Conservation (phyloP, 2,329 filamentous ascomycete species). For the Cytospora piceae region DNA sequence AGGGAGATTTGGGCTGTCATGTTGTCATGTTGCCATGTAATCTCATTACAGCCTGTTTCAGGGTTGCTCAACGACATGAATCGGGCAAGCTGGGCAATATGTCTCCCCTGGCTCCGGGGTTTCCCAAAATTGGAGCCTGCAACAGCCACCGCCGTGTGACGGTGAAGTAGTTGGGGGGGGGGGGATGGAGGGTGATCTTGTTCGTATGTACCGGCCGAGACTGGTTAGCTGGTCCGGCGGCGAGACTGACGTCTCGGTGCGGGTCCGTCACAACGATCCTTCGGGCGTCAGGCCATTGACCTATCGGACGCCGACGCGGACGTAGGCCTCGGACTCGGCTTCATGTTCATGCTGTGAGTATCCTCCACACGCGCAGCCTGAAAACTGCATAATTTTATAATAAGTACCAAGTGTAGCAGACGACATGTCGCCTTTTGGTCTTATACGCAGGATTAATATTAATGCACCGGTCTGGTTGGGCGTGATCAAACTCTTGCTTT, state of each 20-base stretch:
- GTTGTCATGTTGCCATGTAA: neutral
- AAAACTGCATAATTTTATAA: no score
- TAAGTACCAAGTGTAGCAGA: no score
- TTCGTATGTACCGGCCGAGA: slow-evolving; percentile 1
- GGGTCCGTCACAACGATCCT: neutral
- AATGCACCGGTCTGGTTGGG: no score
- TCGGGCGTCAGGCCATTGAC: neutral
- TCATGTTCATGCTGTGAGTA: neutral
- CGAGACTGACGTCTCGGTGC: neutral
- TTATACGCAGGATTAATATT: no score
- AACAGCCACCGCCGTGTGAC: neutral
- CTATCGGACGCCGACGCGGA: no score
- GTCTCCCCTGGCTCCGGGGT: no score
- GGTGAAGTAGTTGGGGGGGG: no score
- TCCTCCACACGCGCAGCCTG: no score
- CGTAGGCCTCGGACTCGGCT: neutral
- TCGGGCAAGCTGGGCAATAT: neutral
- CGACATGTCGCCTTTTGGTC: no score
- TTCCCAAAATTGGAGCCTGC: no score
- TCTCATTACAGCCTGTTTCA: neutral
- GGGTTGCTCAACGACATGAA: neutral
- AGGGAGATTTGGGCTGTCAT: neutral
- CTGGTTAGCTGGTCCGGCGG: neutral
- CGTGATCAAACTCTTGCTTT: no score
- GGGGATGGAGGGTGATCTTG: no score